Conservation (phyloP, 2,329 filamentous ascomycete species). For the Stagonosporopsis tanaceti region DNA sequence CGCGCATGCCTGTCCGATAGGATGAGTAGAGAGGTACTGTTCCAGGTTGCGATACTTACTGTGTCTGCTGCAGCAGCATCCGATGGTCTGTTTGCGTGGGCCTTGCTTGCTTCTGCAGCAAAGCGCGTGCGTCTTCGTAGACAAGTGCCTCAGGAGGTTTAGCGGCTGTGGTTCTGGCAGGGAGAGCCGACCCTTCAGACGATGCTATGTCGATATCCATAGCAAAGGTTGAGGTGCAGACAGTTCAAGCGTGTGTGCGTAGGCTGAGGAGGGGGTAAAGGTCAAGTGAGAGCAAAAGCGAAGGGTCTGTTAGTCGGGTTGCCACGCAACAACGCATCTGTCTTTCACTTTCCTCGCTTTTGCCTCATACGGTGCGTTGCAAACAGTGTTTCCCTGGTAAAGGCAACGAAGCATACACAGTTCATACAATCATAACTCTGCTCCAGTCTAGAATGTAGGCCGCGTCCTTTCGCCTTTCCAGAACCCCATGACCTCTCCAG, state of each 20-base stretch:
- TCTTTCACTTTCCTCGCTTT: neutral
- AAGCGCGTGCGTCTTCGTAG: neutral
- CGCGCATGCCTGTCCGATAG: neutral
- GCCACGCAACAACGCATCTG: neutral
- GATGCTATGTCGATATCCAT: neutral
- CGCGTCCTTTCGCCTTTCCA: conserved; percentile 67
- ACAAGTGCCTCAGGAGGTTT: neutral
- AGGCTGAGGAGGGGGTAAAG: neutral
- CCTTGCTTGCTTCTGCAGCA: neutral
- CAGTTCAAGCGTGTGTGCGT: too few relatives aligned
- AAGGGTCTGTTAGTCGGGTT: neutral
- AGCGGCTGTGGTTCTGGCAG: too few relatives aligned
- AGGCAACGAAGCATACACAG: conserved; percentile 8
- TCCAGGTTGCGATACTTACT: neutral
- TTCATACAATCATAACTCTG: conserved; percentile 21
- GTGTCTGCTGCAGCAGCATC: neutral
- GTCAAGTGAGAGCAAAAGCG: neutral
- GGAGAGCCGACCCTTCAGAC: neutral
- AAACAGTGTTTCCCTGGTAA: neutral
- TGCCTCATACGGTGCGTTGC: neutral
- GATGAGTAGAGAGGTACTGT: neutral
- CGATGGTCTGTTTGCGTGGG: neutral
- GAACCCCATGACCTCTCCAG: conserved; percentile 68
- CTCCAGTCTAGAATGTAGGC: conserved; percentile 43
- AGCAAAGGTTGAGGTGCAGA: neutral